Conservation (phyloP, 352 stramenopile genomes). For the Globisporangium emineosum region DNA sequence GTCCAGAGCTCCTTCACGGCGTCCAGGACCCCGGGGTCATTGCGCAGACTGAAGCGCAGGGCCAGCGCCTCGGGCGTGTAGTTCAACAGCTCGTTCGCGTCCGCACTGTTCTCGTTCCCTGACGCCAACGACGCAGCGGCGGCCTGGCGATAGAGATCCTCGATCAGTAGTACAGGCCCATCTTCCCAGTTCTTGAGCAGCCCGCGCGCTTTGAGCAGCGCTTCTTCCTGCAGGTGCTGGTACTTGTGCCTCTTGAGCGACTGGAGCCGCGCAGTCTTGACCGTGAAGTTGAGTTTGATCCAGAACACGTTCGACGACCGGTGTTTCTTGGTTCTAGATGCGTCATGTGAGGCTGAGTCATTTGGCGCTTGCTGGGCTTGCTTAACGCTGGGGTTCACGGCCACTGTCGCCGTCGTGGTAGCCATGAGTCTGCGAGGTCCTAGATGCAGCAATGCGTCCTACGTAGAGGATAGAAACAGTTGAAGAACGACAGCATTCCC, state of each 20-base stretch:
- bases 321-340: constrained; percentile 14
- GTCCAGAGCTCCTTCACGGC: constrained; percentile 54
- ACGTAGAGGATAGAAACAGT: not conserved
- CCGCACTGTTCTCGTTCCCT: constrained; percentile 34
- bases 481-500: not conserved
- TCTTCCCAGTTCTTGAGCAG: constrained; percentile 72
- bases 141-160: constrained; percentile 56
- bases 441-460: not conserved
- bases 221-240: constrained; percentile 68
- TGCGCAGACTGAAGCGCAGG: constrained; percentile 64
- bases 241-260: constrained; percentile 70
- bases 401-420: not conserved
- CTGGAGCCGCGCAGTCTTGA: constrained; percentile 60
- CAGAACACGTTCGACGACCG: constrained; percentile 45
- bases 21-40: constrained; percentile 40
- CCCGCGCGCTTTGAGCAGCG: constrained; percentile 49
- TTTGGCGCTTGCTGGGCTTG: not conserved
- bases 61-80: constrained; percentile 66
- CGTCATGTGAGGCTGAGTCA: not conserved
- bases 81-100: constrained; percentile 58
- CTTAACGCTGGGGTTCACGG: not conserved
- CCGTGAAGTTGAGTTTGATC: constrained; percentile 76
- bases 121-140: constrained; percentile 19
- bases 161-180: constrained; percentile 47
- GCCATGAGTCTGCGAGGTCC: not conserved